Conservation (phyloP, 345 rosid genomes). For the Brassica juncea region DNA sequence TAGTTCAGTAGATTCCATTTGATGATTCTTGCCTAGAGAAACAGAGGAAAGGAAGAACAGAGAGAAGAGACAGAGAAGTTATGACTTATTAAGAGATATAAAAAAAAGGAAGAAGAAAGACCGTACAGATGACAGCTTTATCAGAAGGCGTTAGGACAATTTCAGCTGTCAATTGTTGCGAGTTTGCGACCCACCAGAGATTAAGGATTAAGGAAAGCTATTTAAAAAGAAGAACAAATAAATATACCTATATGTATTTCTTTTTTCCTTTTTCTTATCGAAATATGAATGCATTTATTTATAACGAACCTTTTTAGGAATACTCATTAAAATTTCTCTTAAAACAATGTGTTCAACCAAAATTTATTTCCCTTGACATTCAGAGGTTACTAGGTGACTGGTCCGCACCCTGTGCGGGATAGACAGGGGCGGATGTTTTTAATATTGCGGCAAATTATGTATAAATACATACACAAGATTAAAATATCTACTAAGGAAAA, state of each 20-base stretch:
- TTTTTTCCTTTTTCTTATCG: background rate
- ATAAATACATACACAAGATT: too few relatives aligned
- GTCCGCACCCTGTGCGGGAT: too few relatives aligned
- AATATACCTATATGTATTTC: background rate
- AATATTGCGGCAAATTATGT: too few relatives aligned
- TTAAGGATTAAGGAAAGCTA: constrained; percentile 26
- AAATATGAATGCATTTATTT: constrained; percentile 21
- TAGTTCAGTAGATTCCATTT: constrained; percentile 43
- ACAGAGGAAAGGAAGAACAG: constrained; percentile 1
- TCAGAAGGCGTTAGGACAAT: constrained; percentile 38
- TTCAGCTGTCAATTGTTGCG: constrained; percentile 43
- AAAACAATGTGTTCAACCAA: constrained; percentile 3
- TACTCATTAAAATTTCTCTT: background rate
- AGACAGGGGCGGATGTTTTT: too few relatives aligned
- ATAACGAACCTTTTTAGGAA: constrained; percentile 13
- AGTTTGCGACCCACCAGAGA: constrained; percentile 28
- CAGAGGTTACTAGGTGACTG: too few relatives aligned
- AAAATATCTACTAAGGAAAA: too few relatives aligned
- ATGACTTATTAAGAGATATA: background rate
- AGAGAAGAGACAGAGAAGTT: constrained; percentile 4
- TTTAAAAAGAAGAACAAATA: background rate
- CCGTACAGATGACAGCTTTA: constrained; percentile 23
- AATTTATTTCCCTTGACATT: background rate
- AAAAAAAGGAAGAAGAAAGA: constrained; percentile 23
- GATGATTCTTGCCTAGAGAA: background rate